Evolutionary conservation across 2,329 filamentous ascomycete species (phyloP).

Genomic region (Botrytis squamosa): DNA sequence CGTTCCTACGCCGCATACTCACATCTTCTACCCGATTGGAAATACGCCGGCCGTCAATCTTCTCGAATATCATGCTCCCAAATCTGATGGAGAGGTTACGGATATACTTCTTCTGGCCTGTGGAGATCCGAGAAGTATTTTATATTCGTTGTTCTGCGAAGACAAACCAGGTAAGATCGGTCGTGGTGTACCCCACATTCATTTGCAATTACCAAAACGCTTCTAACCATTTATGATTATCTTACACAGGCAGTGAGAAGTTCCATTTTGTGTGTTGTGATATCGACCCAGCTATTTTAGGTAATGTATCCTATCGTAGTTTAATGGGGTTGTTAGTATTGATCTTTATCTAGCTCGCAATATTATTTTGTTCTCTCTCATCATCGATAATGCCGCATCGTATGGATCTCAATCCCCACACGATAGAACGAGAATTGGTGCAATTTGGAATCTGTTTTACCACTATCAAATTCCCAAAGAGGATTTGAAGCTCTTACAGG

Average conservation of each 20-base stretch:
- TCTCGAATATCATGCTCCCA: slow-evolving; percentile 3
- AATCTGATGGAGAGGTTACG: background rate
- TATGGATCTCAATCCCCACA: background rate
- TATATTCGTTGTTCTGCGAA: slow-evolving; percentile 20
- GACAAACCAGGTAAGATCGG: slow-evolving; percentile 15
- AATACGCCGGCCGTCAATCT: background rate
- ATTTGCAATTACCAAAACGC: background rate
- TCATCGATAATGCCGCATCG: background rate
- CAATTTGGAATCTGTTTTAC: slow-evolving; percentile 3
- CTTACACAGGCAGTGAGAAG: background rate
- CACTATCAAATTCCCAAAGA: background rate
- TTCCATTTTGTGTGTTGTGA: background rate
- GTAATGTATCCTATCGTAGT: background rate
- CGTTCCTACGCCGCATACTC: background rate
- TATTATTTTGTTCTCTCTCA: background rate
- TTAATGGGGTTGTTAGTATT: background rate
- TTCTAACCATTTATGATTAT: background rate
- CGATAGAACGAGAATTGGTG: background rate
- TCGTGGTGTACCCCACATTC: background rate
- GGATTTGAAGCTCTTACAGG: background rate
- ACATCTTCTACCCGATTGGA: background rate
- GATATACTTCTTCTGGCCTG: slow-evolving; percentile 19
- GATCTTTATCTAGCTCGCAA: background rate
- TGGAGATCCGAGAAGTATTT: slow-evolving; percentile 18
- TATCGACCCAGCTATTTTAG: background rate